A percentile compares a stretch with the other conserved stretches of the same genome.
These are phyloP conservation scores for Lactarius hatsudake DNA, from an alignment of 768 basidiomycete species.

Conservation along the genomic window DNA sequence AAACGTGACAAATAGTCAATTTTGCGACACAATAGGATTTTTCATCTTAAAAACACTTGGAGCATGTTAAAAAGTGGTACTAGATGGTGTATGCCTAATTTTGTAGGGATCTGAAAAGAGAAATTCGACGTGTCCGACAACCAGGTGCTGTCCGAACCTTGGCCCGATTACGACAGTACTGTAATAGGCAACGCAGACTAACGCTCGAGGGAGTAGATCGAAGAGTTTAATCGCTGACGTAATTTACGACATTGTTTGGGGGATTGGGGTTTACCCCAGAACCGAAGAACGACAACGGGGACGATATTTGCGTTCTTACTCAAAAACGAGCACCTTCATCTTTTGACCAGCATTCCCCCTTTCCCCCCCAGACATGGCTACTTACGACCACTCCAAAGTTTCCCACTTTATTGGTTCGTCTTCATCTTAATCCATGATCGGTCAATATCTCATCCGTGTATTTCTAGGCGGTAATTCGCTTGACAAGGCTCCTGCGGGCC, in stretches of 20 bases:
- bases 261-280: conserved; percentile 28
- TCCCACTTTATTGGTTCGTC: conserved; percentile 59
- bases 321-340: conserved; percentile 13
- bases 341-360: conserved; percentile 3
- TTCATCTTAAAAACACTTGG: too few relatives aligned
- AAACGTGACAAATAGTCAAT: too few relatives aligned
- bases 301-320: conserved; percentile 4
- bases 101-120: too few relatives aligned
- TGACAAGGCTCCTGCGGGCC: conserved; percentile 75
- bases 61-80: too few relatives aligned
- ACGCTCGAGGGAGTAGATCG: background rate
- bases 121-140: too few relatives aligned
- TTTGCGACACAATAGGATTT: too few relatives aligned
- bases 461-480: conserved; percentile 85
- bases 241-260: conserved; percentile 18
- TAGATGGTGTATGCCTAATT: too few relatives aligned
- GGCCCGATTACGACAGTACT: too few relatives aligned
- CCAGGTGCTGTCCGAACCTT: too few relatives aligned
- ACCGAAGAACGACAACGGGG: conserved; percentile 19
- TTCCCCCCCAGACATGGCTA: conserved; percentile 31
- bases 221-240: conserved; percentile 14
- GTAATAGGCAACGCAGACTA: background rate
- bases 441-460: conserved; percentile 23
- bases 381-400: conserved; percentile 57
- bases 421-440: conserved; percentile 17